Evolutionary conservation across 768 basidiomycete genomes (phyloP), one percentile per base, ranked within the genome.

Genomic region (Pleurotus sapidus): DNA sequence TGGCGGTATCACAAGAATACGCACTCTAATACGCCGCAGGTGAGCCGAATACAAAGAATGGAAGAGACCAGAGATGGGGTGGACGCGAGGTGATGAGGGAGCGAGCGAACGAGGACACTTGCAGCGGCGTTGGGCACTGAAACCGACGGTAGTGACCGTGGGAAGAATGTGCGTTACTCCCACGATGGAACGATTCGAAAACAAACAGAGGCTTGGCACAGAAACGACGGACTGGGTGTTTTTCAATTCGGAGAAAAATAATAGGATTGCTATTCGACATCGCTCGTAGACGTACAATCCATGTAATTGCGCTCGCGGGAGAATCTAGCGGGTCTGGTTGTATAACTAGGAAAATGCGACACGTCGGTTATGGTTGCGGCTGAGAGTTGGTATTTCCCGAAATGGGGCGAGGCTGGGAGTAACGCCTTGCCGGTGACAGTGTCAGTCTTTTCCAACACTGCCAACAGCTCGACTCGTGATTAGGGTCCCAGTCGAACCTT

Each of bases 321-420:
- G 30, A 34, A 34, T 9, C 11, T 3, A 34, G 30, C 30, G 30
- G 30, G 3, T 11, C 11, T 34, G 30, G 30, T 11, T 8, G 30
- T 34, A 8, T 11, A 34, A 20, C 20, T 20, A 20, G 20, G 20
- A 20, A 11, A 34, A 34, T 34, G 30, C 30, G 30, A 34, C 30
- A 34, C 30, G 30, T 34, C 30, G 30, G 9, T 34, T 34, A 34
- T 34, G 30, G 30, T 34, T 34, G 30, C 30, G 30, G 30, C 30
- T 30, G 69, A 65, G 72, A 70, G 73, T 70, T 65, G 72, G 74
- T 65, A 69, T 70, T 70, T 70, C 68, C 67, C 67, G 72, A 68
- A 68, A 68, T 65, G 61, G 66, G 71, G 65, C 64, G 60, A 56
- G 60, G 59, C 39, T 62, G 61, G 61, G 69, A 64, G 71, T 68